These are phyloP conservation scores for Quercus glauca DNA, from an alignment of 306 rosid species.

Conservation along the genomic window DNA sequence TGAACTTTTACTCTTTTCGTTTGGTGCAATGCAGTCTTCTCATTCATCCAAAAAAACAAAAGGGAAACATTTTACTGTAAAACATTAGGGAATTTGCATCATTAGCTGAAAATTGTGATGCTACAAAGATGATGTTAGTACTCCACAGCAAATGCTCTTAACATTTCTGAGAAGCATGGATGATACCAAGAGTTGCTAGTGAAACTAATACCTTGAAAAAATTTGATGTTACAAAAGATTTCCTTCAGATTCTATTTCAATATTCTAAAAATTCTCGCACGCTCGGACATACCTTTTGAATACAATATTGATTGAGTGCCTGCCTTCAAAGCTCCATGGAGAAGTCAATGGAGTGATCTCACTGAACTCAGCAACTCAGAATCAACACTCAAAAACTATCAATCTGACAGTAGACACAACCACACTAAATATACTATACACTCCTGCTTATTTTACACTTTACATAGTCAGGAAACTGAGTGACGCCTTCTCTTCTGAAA, in stretches of 20 bases:
- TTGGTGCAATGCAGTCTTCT: too few relatives aligned
- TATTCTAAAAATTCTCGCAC: slow-evolving; percentile 10
- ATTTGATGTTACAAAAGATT: background rate
- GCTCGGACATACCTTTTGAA: slow-evolving; percentile 1
- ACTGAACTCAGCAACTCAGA: slow-evolving; percentile 26
- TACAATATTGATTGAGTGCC: slow-evolving; percentile 18
- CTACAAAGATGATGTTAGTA: background rate
- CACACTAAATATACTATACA: slow-evolving; percentile 44
- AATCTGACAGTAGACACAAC: slow-evolving; percentile 35
- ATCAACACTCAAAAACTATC: slow-evolving; percentile 31
- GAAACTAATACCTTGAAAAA: slow-evolving; percentile 22
- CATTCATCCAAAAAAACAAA: too few relatives aligned
- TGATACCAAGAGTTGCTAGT: background rate
- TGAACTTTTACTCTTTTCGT: too few relatives aligned
- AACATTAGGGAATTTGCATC: background rate
- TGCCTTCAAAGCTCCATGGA: slow-evolving; percentile 7
- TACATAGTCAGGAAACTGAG: slow-evolving; percentile 69
- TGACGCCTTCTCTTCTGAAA: slow-evolving; percentile 93
- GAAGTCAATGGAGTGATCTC: slow-evolving; percentile 12
- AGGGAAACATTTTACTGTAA: too few relatives aligned
- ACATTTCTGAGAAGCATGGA: background rate
- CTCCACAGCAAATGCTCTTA: background rate
- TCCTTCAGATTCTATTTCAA: background rate
- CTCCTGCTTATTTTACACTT: slow-evolving; percentile 33
- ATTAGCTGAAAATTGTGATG: background rate